Percentiles rank a stretch among this genome's conserved stretches.
phyloP scores from a whole-genome alignment of 441 rosid genomes.

The Hura crepitans region DNA sequence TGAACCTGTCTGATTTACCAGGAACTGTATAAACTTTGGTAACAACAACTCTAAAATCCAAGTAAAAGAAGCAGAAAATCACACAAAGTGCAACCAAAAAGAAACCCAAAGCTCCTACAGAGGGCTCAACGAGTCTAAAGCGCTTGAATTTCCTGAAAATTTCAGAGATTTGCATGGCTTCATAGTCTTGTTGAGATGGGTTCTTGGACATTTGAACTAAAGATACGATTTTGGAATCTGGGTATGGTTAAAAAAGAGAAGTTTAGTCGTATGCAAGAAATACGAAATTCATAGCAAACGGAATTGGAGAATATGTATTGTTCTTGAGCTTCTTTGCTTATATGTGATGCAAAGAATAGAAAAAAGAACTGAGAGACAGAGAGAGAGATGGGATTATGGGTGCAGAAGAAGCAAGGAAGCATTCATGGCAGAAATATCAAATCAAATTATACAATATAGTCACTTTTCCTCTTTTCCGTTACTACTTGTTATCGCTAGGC shows the following conservation, averaged over 20 bases:
- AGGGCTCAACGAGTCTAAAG: constrained; percentile 60
- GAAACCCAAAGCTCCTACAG: constrained; percentile 60
- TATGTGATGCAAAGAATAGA: constrained; percentile 24
- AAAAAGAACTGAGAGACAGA: constrained; percentile 2
- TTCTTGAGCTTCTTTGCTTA: constrained; percentile 47
- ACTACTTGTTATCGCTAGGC: not conserved
- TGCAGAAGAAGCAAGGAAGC: constrained; percentile 49
- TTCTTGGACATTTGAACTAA: constrained; percentile 40
- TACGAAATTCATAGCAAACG: constrained; percentile 28
- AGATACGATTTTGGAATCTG: constrained; percentile 24
- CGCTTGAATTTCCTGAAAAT: constrained; percentile 62
- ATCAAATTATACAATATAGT: not conserved
- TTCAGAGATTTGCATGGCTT: constrained; percentile 34
- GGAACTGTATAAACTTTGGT: constrained; percentile 40
- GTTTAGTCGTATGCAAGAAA: constrained; percentile 31
- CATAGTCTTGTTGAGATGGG: constrained; percentile 40
- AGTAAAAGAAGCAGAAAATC: constrained; percentile 62
- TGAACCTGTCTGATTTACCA: constrained; percentile 43
- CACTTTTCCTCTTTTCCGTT: constrained; percentile 3
- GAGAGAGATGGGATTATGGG: constrained; percentile 21
- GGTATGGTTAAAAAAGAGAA: constrained; percentile 15
- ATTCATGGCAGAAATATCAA: constrained; percentile 31
- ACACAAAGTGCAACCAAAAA: constrained; percentile 55
- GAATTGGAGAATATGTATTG: constrained; percentile 2
- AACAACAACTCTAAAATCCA: constrained; percentile 48